Percentiles rank a stretch among this genome's conserved stretches.
Evolutionary conservation across 1,139 yeast genomes (phyloP).

Genomic region (Yamadazyma friedrichii): DNA sequence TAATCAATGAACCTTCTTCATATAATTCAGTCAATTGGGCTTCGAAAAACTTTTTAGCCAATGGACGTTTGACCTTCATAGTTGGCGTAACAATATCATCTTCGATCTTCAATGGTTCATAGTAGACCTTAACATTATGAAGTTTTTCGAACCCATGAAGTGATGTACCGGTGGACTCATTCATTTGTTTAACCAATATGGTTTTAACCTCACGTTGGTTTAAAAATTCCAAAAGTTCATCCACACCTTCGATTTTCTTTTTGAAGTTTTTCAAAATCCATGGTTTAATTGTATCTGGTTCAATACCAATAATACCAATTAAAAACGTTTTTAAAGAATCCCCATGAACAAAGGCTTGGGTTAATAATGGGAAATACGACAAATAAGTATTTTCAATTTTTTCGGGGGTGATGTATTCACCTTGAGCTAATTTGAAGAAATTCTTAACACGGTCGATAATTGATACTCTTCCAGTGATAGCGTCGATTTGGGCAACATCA

Average conservation of each 20-base stretch:
- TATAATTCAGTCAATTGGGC: slow-evolving; percentile 23
- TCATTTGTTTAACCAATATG: slow-evolving; percentile 26
- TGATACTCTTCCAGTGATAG: slow-evolving; percentile 51
- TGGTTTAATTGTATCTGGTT: slow-evolving; percentile 25
- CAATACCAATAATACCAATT: slow-evolving; percentile 40
- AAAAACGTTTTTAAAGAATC: slow-evolving; percentile 30
- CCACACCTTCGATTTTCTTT: slow-evolving; percentile 11
- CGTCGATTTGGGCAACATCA: slow-evolving; percentile 60
- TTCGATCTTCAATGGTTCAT: slow-evolving; percentile 41
- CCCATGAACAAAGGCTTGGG: slow-evolving; percentile 57
- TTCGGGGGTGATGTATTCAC: slow-evolving; percentile 81
- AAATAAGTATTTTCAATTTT: slow-evolving; percentile 67
- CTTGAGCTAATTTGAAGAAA: slow-evolving; percentile 78
- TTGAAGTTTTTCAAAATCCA: slow-evolving; percentile 21
- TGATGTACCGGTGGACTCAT: slow-evolving; percentile 21
- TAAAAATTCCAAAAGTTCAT: slow-evolving; percentile 24
- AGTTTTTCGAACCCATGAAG: slow-evolving; percentile 38
- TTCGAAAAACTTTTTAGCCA: slow-evolving; percentile 33
- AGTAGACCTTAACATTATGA: slow-evolving; percentile 32
- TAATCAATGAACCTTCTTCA: slow-evolving; percentile 26
- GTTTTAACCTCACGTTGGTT: slow-evolving; percentile 27
- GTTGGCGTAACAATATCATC: slow-evolving; percentile 44
- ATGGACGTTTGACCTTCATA: slow-evolving; percentile 37
- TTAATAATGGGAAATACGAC: slow-evolving; percentile 48
- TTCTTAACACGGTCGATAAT: slow-evolving; percentile 78